phyloP scores from a whole-genome alignment of 805 yeast genomes.

The Wickerhamiella parazyma region DNA sequence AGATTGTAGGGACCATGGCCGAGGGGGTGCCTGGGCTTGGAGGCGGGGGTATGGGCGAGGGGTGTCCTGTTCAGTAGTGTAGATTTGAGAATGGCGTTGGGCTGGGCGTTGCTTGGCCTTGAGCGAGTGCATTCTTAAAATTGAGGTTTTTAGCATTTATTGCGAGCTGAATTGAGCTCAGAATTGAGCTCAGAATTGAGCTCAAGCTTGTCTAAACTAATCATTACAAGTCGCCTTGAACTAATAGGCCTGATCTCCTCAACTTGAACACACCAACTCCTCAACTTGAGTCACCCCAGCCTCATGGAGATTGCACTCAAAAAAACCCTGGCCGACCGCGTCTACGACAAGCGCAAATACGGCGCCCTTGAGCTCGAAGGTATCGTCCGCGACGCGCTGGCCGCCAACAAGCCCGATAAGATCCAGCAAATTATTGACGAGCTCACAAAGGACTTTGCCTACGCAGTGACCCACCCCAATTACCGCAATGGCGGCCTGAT shows the following conservation, averaged over 20 bases:
- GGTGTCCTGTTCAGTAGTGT: slow-evolving; percentile 7
- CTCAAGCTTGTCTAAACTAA: too few relatives aligned
- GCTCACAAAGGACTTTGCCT: slow-evolving; percentile 61
- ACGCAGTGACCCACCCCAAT: slow-evolving; percentile 72
- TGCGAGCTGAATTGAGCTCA: too few relatives aligned
- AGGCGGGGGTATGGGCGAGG: slow-evolving; percentile 14
- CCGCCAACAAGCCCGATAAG: slow-evolving; percentile 44
- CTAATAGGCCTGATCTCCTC: too few relatives aligned
- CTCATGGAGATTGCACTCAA: slow-evolving; percentile 42
- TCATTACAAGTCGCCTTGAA: too few relatives aligned
- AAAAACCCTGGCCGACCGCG: slow-evolving; percentile 56
- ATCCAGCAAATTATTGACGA: slow-evolving; percentile 56
- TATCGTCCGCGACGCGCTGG: slow-evolving; percentile 54
- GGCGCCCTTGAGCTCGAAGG: slow-evolving; percentile 59
- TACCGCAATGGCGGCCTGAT: slow-evolving; percentile 92
- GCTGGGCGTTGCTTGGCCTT: too few relatives aligned
- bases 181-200: too few relatives aligned
- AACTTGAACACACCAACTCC: too few relatives aligned
- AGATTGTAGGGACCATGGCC: slow-evolving; percentile 47
- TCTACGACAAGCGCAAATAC: slow-evolving; percentile 63
- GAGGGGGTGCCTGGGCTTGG: slow-evolving; percentile 27
- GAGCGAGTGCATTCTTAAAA: too few relatives aligned
- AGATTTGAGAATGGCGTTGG: too few relatives aligned
- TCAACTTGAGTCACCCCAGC: too few relatives aligned
- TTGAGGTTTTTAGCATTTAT: too few relatives aligned